Percentiles rank a stretch among this genome's conserved stretches.
Conservation (phyloP, 2,329 filamentous ascomycete species). For the Botryotinia globosa region DNA sequence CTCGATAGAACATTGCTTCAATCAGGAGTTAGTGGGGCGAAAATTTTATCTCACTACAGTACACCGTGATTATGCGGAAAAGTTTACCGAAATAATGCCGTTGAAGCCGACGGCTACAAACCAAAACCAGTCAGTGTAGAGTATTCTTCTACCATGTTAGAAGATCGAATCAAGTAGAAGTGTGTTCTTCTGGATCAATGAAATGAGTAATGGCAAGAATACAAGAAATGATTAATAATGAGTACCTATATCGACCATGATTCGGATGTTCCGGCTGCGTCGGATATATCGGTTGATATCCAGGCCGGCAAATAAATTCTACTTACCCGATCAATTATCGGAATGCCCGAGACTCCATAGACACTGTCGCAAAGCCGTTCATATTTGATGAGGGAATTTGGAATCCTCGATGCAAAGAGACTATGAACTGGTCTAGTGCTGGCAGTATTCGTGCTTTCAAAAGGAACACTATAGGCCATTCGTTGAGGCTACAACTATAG, state of each 20-base stretch:
- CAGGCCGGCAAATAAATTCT: not conserved
- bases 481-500: not conserved
- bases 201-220: not conserved
- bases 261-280: not conserved
- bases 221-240: not conserved
- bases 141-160: too few relatives aligned
- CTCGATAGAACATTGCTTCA: not conserved
- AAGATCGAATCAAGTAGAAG: not conserved
- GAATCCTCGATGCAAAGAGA: not conserved
- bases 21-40: constrained; percentile 4
- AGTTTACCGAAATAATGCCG: constrained; percentile 10
- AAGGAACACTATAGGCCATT: not conserved
- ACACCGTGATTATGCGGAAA: constrained; percentile 2
- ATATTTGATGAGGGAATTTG: not conserved
- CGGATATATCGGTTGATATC: not conserved
- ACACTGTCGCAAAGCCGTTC: not conserved
- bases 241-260: not conserved
- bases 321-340: not conserved
- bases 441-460: not conserved
- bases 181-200: too few relatives aligned
- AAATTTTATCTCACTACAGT: constrained; percentile 5
- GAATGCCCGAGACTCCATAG: not conserved
- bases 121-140: not conserved
- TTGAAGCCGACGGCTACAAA: not conserved
- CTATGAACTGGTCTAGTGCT: too few relatives aligned